Evolutionary conservation across 2,329 filamentous ascomycete species (phyloP).

Genomic region (Geoglossum cookeanum): DNA sequence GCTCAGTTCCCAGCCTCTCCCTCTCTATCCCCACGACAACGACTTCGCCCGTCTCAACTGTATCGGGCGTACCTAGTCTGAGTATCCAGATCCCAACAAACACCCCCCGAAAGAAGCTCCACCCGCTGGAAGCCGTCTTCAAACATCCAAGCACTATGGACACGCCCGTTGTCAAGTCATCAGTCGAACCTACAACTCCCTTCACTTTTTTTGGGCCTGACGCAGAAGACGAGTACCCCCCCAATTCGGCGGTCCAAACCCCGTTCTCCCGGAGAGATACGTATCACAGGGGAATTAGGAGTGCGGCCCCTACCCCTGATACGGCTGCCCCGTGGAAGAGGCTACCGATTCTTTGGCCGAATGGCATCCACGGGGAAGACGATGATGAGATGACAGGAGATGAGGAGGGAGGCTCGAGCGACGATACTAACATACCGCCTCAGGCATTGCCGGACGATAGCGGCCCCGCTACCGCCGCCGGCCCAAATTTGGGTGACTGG

Average conservation of each 20-base stretch:
- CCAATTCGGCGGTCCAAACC: slow-evolving; percentile 42
- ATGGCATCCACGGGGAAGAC: slow-evolving; percentile 27
- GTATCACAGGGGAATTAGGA: slow-evolving; percentile 55
- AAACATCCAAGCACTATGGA: slow-evolving; percentile 33
- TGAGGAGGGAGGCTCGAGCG: slow-evolving; percentile 24
- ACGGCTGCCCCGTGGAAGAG: slow-evolving; percentile 57
- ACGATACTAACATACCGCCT: slow-evolving; percentile 8
- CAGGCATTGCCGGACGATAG: neutral
- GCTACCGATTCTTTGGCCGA: slow-evolving; percentile 36
- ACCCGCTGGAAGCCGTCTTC: slow-evolving; percentile 84
- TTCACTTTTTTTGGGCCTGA: slow-evolving; percentile 22
- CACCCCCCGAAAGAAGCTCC: slow-evolving; percentile 30
- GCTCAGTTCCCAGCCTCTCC: neutral
- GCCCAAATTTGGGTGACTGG: slow-evolving; percentile 26
- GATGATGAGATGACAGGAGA: slow-evolving; percentile 24
- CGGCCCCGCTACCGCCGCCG: slow-evolving; percentile 11
- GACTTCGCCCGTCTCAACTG: slow-evolving; percentile 8
- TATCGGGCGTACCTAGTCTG: slow-evolving; percentile 2
- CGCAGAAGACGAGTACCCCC: slow-evolving; percentile 19
- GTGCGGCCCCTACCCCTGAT: slow-evolving; percentile 85
- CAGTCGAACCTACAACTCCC: neutral
- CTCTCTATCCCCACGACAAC: slow-evolving; percentile 17
- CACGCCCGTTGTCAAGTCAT: neutral
- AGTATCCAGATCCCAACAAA: slow-evolving; percentile 8
- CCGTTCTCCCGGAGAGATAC: slow-evolving; percentile 68